Base-by-base conservation (phyloP, 441 rosid genomes). In the Macaranga tanarius region DNA sequence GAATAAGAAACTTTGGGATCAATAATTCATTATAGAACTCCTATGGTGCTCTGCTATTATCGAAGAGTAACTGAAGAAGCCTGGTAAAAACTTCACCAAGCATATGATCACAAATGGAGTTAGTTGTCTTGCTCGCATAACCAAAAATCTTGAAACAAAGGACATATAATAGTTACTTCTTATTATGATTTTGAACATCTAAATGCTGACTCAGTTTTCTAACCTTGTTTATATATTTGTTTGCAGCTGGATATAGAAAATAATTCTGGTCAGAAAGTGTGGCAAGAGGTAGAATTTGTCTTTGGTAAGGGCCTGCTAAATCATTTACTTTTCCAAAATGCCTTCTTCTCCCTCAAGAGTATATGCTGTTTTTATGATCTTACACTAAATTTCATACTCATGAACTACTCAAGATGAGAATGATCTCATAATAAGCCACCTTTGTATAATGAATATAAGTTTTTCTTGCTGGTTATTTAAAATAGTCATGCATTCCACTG, bases 171-270 rank as follows among this genome's bases (percentile, higher is more conserved):
- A 7, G 10, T 31, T 19, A 38, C 40, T 44, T 28, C 45, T 65
- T 7, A 40, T 67, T 51, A 48, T 23, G 47, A 50, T 22, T 26
- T n/a, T 55, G 54, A 48, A 45, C 60, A 38, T 58, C 22, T 61
- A 63, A 61, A 66, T 52, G 20, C 61, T 45, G 17, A 42, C 59
- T 69, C 31, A 38, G 28, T 26, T 61, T 40, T 54, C 31, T 38
- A 76, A 70, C 77, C 67, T 65, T 69, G 58, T 38, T 48, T 63
- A 25, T 62, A 16, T 54, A 62, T 65, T 81, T 62, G n/a, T 59
- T 81, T 76, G 76, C 92, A 95, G 99, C 98, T 95, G 79, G 99
- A 95, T 85, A 95, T 95, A 58, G 85, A 88, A 82, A 89, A 95
- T 79, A 90, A 85, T 82, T 86, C 96, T 23, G 93, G 77, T 76